Evolutionary conservation across 176 grass and related monocot species (phyloP).

Genomic region (Dendrocalamus sinicus): DNA sequence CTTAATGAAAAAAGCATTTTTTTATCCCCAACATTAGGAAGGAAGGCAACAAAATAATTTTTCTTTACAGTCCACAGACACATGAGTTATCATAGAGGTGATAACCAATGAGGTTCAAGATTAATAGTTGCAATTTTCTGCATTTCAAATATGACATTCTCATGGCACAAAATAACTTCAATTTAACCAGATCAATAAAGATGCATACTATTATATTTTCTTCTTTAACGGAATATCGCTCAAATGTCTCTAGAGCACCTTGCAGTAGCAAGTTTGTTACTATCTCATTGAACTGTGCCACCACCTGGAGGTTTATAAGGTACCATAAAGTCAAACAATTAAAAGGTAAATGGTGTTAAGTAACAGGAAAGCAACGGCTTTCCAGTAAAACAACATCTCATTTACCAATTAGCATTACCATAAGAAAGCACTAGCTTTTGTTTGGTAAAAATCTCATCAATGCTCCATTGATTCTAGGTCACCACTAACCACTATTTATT

Average conservation of each 20-base stretch:
- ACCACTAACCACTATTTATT: not conserved
- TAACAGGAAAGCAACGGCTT: slow-evolving; percentile 1
- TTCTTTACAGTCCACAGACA: not conserved
- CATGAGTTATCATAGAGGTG: not conserved
- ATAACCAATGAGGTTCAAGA: not conserved
- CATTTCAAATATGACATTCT: not conserved
- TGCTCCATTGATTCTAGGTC: not conserved
- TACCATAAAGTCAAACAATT: slow-evolving; percentile 2
- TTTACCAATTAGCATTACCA: not conserved
- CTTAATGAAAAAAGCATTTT: slow-evolving; percentile 20
- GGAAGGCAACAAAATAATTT: not conserved
- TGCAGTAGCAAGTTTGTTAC: slow-evolving; percentile 84
- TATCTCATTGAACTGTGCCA: slow-evolving; percentile 92
- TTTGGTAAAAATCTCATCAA: not conserved
- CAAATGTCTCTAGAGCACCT: slow-evolving; percentile 83
- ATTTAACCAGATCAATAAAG: slow-evolving; percentile 2
- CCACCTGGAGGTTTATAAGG: slow-evolving; percentile 61
- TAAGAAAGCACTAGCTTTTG: not conserved
- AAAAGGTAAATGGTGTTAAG: not conserved
- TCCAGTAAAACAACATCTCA: not conserved
- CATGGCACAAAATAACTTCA: not conserved
- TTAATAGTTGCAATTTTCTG: not conserved
- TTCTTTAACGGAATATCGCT: slow-evolving; percentile 70
- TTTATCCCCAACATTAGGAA: not conserved
- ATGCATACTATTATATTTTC: slow-evolving; percentile 83